Evolutionary conservation across 2,329 filamentous ascomycete species (phyloP).

Genomic region (Rhynchosporium secalis): DNA sequence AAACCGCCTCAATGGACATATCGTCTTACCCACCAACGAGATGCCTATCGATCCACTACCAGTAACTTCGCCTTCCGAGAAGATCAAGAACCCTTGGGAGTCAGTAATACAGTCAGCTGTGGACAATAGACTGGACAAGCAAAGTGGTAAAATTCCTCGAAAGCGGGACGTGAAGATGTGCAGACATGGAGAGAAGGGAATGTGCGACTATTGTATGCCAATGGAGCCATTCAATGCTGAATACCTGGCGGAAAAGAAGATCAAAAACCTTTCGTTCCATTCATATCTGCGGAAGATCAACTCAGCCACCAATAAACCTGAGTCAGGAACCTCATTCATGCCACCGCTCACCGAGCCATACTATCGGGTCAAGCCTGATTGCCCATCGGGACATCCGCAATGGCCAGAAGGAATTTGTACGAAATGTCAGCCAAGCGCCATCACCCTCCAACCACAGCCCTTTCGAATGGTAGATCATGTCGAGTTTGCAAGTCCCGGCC

Average conservation of each 20-base stretch:
- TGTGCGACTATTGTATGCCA: conserved; percentile 99
- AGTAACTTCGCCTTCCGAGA: conserved; percentile 54
- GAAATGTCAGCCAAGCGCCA: conserved; percentile 96
- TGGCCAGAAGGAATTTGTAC: conserved; percentile 98
- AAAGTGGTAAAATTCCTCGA: conserved; percentile 84
- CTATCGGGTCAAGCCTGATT: conserved; percentile 84
- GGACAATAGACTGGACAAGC: conserved; percentile 82
- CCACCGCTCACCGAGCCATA: conserved; percentile 91
- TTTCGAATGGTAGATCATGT: conserved; percentile 99
- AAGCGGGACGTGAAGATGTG: conserved; percentile 82
- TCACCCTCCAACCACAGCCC: conserved; percentile 87
- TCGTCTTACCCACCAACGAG: conserved; percentile 68
- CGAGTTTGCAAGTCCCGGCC: conserved; percentile 81
- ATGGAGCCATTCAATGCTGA: conserved; percentile 89
- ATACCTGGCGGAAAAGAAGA: conserved; percentile 92
- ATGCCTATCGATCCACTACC: conserved; percentile 61
- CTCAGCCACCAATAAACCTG: conserved; percentile 92
- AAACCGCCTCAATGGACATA: conserved; percentile 76
- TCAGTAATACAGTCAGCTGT: conserved; percentile 82
- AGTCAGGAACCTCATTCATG: conserved; percentile 92
- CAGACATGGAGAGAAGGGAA: conserved; percentile 91
- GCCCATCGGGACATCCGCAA: conserved; percentile 86
- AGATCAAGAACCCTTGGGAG: conserved; percentile 91
- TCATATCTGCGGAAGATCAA: conserved; percentile 94
- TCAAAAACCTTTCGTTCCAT: conserved; percentile 98